A percentile compares a stretch with the other conserved stretches of the same genome.
Evolutionary conservation across 441 rosid species (phyloP).

Genomic region (Rhodomyrtus psidioides): DNA sequence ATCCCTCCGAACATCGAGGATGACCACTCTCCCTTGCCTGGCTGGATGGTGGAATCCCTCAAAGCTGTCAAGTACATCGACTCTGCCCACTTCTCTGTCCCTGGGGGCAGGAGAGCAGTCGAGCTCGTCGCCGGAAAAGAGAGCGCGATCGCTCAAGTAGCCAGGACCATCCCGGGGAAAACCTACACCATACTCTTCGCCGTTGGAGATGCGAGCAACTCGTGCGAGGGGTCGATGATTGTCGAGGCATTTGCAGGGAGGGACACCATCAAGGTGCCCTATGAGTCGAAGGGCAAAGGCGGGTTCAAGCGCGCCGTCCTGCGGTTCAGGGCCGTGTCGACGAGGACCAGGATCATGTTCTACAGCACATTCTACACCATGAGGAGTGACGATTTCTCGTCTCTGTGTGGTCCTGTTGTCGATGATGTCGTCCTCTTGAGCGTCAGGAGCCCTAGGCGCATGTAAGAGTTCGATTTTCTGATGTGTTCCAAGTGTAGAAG

Average conservation of each 20-base stretch:
- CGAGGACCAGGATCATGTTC: constrained; percentile 9
- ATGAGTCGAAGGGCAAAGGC: constrained; percentile 6
- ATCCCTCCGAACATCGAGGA: constrained; percentile 7
- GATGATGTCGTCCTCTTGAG: constrained; percentile 5
- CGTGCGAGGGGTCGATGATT: constrained; percentile 3
- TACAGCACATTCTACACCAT: constrained; percentile 10
- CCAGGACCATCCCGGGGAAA: background rate
- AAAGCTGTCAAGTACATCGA: constrained; percentile 8
- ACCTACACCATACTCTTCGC: background rate
- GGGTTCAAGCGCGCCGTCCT: constrained; percentile 6
- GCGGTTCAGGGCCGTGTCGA: background rate
- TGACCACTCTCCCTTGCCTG: constrained; percentile 6
- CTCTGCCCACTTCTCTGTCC: constrained; percentile 2
- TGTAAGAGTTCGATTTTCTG: background rate
- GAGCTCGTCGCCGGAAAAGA: constrained; percentile 6
- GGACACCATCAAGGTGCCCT: constrained; percentile 8
- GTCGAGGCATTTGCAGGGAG: constrained; percentile 10
- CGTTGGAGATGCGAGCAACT: constrained; percentile 3
- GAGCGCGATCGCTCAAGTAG: constrained; percentile 2
- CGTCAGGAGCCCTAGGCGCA: background rate
- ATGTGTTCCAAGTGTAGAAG: background rate
- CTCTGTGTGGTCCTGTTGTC: constrained; percentile 9
- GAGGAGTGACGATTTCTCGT: constrained; percentile 3
- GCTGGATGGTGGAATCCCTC: constrained; percentile 7
- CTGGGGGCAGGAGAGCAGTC: background rate